These are phyloP conservation scores for Peniophora sp. DNA, from an alignment of 1,284 basidiomycete species.

Conservation along the genomic window DNA sequence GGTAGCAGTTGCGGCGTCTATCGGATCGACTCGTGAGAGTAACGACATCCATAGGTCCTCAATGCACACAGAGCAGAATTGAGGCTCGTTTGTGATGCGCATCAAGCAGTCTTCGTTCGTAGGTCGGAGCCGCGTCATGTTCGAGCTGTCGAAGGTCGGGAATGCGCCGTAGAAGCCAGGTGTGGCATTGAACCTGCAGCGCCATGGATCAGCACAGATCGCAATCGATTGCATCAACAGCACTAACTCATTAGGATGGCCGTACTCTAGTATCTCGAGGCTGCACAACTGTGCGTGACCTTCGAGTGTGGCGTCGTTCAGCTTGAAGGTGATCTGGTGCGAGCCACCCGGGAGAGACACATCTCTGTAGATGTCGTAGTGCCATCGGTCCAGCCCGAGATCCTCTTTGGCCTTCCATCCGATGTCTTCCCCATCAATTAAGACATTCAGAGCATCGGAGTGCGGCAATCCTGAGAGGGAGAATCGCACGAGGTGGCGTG, in stretches of 20 bases:
- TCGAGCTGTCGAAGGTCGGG: conserved; percentile 58
- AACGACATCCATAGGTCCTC: conserved; percentile 68
- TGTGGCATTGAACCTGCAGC: conserved; percentile 51
- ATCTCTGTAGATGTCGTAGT: conserved; percentile 51
- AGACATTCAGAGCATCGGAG: conserved; percentile 45
- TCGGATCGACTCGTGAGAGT: conserved; percentile 47
- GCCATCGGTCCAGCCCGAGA: conserved; percentile 65
- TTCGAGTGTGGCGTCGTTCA: conserved; percentile 42
- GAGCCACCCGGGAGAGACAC: conserved; percentile 34
- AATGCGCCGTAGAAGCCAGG: conserved; percentile 64
- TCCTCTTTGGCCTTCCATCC: conserved; percentile 46
- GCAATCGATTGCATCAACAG: no score
- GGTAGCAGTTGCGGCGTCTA: conserved; percentile 40
- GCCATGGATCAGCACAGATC: no score
- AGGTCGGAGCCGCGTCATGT: conserved; percentile 60
- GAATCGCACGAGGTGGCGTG: conserved; percentile 58
- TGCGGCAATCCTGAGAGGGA: conserved; percentile 72
- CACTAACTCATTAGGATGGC: conserved; percentile 52
- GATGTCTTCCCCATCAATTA: conserved; percentile 54
- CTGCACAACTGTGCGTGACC: conserved; percentile 69
- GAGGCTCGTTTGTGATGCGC: conserved; percentile 62
- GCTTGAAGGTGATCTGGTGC: conserved; percentile 50
- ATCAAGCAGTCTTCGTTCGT: conserved; percentile 83
- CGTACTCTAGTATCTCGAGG: conserved; percentile 73
- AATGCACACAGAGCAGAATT: conserved; percentile 71